Percentiles rank a stretch among this genome's conserved stretches.
phyloP scores from a whole-genome alignment of 192 early-diverging fungal genomes.

The Glomus cerebriforme region DNA sequence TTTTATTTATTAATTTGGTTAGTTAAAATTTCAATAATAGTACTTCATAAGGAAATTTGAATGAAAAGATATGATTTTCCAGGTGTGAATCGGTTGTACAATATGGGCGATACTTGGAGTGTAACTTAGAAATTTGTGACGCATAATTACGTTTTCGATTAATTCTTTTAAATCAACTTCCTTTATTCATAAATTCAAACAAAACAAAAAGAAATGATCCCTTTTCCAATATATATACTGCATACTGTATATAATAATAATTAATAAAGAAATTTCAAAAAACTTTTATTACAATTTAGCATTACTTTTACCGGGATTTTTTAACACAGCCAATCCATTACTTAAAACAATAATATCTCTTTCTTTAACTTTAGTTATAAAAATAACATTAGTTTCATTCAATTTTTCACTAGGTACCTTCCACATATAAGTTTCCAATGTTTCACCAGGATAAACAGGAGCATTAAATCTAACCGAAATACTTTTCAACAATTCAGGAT shows the following conservation, averaged over 20 bases:
- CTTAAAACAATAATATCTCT: conserved; percentile 60
- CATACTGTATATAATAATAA: too few species aligned
- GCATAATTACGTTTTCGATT: too few species aligned
- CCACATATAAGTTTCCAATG: conserved; percentile 71
- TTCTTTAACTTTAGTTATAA: conserved; percentile 59
- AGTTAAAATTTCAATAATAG: background rate
- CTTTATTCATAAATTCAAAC: too few species aligned
- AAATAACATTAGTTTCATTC: conserved; percentile 56
- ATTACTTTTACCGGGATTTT: background rate
- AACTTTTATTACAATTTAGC: background rate
- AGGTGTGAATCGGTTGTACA: too few species aligned
- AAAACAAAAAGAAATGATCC: too few species aligned
- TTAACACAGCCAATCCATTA: background rate
- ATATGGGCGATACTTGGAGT: too few species aligned
- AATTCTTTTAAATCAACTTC: too few species aligned
- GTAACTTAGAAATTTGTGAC: too few species aligned
- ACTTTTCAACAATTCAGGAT: conserved; percentile 57
- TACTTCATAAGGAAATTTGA: background rate
- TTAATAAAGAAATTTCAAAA: too few species aligned
- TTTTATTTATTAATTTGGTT: background rate
- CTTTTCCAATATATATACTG: too few species aligned
- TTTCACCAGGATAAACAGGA: conserved; percentile 78
- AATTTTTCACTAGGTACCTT: conserved; percentile 49
- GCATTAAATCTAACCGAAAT: conserved; percentile 69
- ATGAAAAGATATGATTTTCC: background rate